Percentiles rank a stretch among this genome's conserved stretches.
Conservation (phyloP, 306 rosid genomes). For the Mucuna pruriens region DNA sequence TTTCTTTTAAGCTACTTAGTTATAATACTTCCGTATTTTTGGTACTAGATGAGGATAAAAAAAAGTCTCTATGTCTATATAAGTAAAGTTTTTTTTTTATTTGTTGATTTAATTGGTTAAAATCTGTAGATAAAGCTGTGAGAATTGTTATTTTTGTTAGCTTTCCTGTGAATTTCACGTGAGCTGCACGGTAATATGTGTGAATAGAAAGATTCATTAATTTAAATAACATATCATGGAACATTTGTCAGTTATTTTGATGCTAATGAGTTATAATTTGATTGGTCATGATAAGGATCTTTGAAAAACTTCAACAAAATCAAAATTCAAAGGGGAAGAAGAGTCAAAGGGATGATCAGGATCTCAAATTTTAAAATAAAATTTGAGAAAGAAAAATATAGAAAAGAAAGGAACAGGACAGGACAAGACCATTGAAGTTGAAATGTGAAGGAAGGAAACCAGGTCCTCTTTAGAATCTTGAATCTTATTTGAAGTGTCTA, state of each 20-base stretch:
- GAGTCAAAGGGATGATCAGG: background rate
- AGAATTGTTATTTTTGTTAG: background rate
- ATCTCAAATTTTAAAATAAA: background rate
- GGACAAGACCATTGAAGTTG: conserved; percentile 5
- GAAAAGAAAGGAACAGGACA: background rate
- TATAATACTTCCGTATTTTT: background rate
- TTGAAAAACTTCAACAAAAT: conserved; percentile 6
- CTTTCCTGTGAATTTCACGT: background rate
- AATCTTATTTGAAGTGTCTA: conserved; percentile 1
- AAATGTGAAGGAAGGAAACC: conserved; percentile 10
- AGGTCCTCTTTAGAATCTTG: background rate
- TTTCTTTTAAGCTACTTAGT: background rate
- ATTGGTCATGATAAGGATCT: background rate
- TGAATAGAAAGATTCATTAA: background rate
- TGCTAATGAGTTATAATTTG: background rate
- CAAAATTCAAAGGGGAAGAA: background rate
- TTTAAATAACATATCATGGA: background rate
- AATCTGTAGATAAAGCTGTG: background rate
- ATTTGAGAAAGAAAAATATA: background rate
- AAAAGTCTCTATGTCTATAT: background rate
- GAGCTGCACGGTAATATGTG: background rate
- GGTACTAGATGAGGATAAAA: background rate
- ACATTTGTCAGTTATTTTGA: background rate
- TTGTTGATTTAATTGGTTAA: background rate
- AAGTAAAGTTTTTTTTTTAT: background rate